Evolutionary conservation across 306 rosid species (phyloP).

Genomic region (Gillenia trifoliata): DNA sequence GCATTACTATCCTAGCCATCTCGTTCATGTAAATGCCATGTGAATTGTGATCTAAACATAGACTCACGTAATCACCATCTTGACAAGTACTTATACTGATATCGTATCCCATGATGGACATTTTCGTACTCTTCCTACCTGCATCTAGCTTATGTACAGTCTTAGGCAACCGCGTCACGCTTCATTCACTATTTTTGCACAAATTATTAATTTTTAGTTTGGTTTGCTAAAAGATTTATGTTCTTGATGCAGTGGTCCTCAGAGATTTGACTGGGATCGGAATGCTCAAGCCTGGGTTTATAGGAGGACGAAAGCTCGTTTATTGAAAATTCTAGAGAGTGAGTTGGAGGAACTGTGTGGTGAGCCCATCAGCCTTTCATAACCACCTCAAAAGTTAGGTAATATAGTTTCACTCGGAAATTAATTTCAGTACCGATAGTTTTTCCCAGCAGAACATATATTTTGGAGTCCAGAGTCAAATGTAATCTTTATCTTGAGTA

Average conservation of each 20-base stretch:
- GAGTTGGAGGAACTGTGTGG: constrained; percentile 77
- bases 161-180: not conserved
- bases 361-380: constrained; percentile 57
- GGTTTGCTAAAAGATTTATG: not conserved
- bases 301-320: constrained; percentile 62
- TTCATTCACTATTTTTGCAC: not conserved
- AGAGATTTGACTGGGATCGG: constrained; percentile 87
- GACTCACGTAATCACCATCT: not conserved
- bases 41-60: too few species aligned
- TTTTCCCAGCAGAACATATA: not conserved
- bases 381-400: not conserved
- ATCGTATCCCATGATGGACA: not conserved
- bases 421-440: not conserved
- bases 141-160: not conserved
- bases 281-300: constrained; percentile 66
- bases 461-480: not conserved
- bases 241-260: constrained; percentile 68
- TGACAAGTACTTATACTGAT: too few species aligned
- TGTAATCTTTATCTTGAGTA: not conserved
- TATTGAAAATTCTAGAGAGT: constrained; percentile 45
- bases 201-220: not conserved
- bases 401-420: not conserved
- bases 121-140: not conserved
- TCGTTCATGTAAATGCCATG: not conserved
- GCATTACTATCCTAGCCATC: not conserved